Conservation (phyloP, 371 early-diverging fungal genomes). For the Rhizopus microsporus region DNA sequence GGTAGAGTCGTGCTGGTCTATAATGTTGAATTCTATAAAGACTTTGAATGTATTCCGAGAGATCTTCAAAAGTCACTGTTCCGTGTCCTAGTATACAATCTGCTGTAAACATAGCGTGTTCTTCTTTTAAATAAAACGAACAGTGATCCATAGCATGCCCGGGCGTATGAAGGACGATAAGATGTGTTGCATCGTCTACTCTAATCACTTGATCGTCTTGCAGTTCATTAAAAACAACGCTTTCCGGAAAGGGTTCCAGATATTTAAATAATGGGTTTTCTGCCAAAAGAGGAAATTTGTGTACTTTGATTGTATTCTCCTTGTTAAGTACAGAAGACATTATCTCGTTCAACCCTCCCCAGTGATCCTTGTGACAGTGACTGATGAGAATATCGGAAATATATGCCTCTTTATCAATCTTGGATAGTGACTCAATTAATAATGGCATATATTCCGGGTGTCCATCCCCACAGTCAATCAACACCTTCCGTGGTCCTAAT, state of each 20-base stretch:
- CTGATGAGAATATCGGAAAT: constrained; percentile 75
- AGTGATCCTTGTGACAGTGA: constrained; percentile 84
- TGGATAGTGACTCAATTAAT: constrained; percentile 47
- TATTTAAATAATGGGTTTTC: constrained; percentile 10
- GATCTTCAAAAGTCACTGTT: constrained; percentile 68
- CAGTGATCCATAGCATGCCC: constrained; percentile 77
- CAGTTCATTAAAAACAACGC: constrained; percentile 26
- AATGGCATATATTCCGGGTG: constrained; percentile 60
- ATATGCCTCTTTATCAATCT: constrained; percentile 40
- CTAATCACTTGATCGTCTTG: constrained; percentile 52
- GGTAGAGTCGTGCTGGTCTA: constrained; percentile 29
- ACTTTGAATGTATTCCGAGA: constrained; percentile 63
- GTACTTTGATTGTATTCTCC: constrained; percentile 25
- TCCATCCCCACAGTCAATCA: constrained; percentile 83
- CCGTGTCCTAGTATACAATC: constrained; percentile 80
- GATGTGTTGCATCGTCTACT: constrained; percentile 47
- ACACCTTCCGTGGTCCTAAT: constrained; percentile 57
- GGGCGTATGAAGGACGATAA: constrained; percentile 60
- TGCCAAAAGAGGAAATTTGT: constrained; percentile 27
- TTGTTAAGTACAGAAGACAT: constrained; percentile 31
- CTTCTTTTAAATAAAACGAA: constrained; percentile 62
- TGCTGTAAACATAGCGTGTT: constrained; percentile 67
- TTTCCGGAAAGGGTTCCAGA: constrained; percentile 29
- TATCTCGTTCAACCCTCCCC: constrained; percentile 66
- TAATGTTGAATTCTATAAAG: constrained; percentile 48